Percentiles rank a stretch among this genome's conserved stretches.
Conservation (phyloP, 352 stramenopile species). For the Elongisporangium undulatum region DNA sequence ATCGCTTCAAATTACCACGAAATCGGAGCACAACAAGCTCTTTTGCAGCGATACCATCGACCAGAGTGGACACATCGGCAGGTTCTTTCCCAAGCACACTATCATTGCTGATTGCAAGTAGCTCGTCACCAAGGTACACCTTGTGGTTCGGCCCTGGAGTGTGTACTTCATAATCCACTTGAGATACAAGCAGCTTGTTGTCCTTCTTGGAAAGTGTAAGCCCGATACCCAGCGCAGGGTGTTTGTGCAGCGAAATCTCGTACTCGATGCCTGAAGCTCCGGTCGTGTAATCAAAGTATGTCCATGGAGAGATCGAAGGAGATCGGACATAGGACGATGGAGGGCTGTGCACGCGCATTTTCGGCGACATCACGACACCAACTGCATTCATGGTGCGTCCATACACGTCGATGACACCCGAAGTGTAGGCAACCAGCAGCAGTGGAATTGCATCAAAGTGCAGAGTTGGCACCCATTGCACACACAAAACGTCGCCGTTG, state of each 20-base stretch:
- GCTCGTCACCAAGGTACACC: slow-evolving; percentile 41
- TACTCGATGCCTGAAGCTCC: slow-evolving; percentile 67
- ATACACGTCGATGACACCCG: slow-evolving; percentile 61
- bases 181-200: slow-evolving; percentile 33
- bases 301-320: slow-evolving; percentile 62
- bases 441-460: slow-evolving; percentile 80
- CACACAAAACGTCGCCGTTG: slow-evolving; percentile 52
- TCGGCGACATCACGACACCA: slow-evolving; percentile 56
- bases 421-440: slow-evolving; percentile 58
- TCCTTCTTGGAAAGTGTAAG: slow-evolving; percentile 38
- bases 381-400: slow-evolving; percentile 42
- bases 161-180: slow-evolving; percentile 17
- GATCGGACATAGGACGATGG: slow-evolving; percentile 19
- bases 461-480: slow-evolving; percentile 76
- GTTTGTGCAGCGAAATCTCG: slow-evolving; percentile 52
- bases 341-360: slow-evolving; percentile 6
- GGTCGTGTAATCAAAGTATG: slow-evolving; percentile 63
- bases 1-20: slow-evolving; percentile 25
- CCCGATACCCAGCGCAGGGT: slow-evolving; percentile 20
- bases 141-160: slow-evolving; percentile 8
- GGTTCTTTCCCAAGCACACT: slow-evolving; percentile 33
- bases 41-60: slow-evolving; percentile 23
- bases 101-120: slow-evolving; percentile 60
- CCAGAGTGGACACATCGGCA: slow-evolving; percentile 24
- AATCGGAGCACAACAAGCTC: slow-evolving; percentile 42